phyloP scores from a whole-genome alignment of 2,329 filamentous ascomycete species.

The Falciphora oryzae region DNA sequence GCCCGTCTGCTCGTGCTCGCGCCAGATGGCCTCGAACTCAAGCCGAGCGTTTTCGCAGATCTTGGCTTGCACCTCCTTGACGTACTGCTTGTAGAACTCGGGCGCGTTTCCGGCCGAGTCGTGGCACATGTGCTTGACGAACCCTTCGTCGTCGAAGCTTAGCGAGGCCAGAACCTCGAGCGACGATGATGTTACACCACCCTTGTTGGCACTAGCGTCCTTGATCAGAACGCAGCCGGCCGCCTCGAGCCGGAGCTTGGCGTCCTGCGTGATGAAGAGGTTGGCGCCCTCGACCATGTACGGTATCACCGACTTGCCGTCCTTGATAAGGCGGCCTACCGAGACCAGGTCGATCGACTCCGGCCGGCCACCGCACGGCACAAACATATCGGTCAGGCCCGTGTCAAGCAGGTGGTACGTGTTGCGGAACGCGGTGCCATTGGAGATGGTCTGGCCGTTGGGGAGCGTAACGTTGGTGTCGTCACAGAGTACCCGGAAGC shows the following conservation, averaged over 20 bases:
- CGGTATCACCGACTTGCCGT: slow-evolving; percentile 80
- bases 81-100: slow-evolving; percentile 88
- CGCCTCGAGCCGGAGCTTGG: slow-evolving; percentile 88
- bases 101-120: slow-evolving; percentile 66
- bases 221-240: slow-evolving; percentile 97
- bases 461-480: slow-evolving; percentile 86
- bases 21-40: slow-evolving; percentile 98
- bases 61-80: slow-evolving; percentile 82
- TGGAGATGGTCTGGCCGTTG: slow-evolving; percentile 77
- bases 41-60: slow-evolving; percentile 88
- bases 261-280: slow-evolving; percentile 97
- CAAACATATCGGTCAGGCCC: slow-evolving; percentile 78
- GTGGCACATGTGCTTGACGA: slow-evolving; percentile 92
- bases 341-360: slow-evolving; percentile 93
- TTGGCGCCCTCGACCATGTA: slow-evolving; percentile 96
- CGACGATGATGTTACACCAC: slow-evolving; percentile 94
- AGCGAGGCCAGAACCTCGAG: slow-evolving; percentile 92
- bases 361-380: slow-evolving; percentile 91
- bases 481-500: slow-evolving; percentile 88
- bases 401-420: slow-evolving; percentile 85
- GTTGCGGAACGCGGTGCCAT: slow-evolving; percentile 95
- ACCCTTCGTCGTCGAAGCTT: slow-evolving; percentile 85
- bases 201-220: slow-evolving; percentile 97
- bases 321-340: slow-evolving; percentile 79
- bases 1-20: slow-evolving; percentile 80